Evolutionary conservation across 164 flowering plant species (phyloP), one percentile per base, ranked within the genome.

Genomic region (Dillenia turbinata): DNA sequence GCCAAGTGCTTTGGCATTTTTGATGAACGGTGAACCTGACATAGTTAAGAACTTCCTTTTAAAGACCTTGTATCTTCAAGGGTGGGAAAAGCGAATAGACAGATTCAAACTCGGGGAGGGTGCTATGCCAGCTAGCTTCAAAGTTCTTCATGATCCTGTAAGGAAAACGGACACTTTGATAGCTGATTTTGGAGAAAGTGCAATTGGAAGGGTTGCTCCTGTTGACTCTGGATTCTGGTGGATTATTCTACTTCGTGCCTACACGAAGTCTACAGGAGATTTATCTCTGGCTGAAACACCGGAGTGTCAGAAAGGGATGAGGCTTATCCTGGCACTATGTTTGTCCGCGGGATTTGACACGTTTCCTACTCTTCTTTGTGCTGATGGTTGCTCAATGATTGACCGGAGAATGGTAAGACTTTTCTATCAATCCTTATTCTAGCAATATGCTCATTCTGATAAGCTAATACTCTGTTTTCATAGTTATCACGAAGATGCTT

Each of bases 131-230:
- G 91, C 91, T 52, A 86, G 91, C 67, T 86, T 86, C 72, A 86
- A 86, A 72, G 91, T 86, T 22, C 84, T 80, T 59, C 88, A 84
- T 58, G 88, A 86, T 56, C 85, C 86, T 13, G 67, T 66, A 15
- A 54, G 85, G 54, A 82, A 86, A 66, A 59, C 77, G n/a, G 91
- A 86, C 43, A 78, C 87, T 15, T 52, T 86, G 5, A 62, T 82
- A 57, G 88, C 88, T 10, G 91, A 86, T 76, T 86, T 84, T 68
- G 91, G 91, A 16, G 91, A 86, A 73, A 82, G 84, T 69, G 91
- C 91, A 43, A 86, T 86, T 48, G 91, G 91, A 60, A 76, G 91
- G 72, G 91, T 86, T 22, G 91, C 91, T 56, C 91, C 91, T 12
- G 88, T 86, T 33, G 40, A 33, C 40, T 33, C 40, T 33, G 40